Percentiles rank a stretch among this genome's conserved stretches.
Evolutionary conservation across 768 basidiomycete genomes (phyloP).

Genomic region (Gelatoporia subvermispora): DNA sequence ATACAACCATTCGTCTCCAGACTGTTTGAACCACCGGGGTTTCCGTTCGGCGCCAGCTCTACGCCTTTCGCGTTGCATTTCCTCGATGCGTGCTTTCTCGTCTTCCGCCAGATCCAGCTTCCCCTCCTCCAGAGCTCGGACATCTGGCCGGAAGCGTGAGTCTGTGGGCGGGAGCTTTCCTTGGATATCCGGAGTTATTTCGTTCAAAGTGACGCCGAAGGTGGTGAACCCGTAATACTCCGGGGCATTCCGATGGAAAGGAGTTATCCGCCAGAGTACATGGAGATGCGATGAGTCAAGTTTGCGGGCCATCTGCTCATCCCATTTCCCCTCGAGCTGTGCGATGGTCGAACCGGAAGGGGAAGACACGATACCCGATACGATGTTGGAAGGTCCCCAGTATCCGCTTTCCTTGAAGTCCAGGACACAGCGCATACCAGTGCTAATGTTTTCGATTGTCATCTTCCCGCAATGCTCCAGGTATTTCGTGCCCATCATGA

Average conservation of each 20-base stretch:
- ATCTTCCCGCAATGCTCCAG: constrained; percentile 82
- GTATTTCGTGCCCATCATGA: constrained; percentile 89
- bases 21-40: constrained; percentile 75
- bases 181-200: constrained; percentile 62
- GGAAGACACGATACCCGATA: constrained; percentile 57
- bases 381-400: constrained; percentile 73
- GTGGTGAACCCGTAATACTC: constrained; percentile 82
- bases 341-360: constrained; percentile 49
- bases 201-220: constrained; percentile 77
- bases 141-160: constrained; percentile 77
- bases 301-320: constrained; percentile 70
- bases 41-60: constrained; percentile 49
- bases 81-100: constrained; percentile 71
- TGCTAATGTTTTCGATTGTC: constrained; percentile 61
- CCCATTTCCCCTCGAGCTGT: constrained; percentile 86
- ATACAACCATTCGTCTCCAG: constrained; percentile 71
- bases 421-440: constrained; percentile 55
- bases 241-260: constrained; percentile 66
- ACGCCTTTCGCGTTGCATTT: constrained; percentile 70
- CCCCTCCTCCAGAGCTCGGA: constrained; percentile 79
- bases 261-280: constrained; percentile 71
- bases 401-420: constrained; percentile 87
- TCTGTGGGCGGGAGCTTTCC: constrained; percentile 73
- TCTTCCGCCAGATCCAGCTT: constrained; percentile 64
- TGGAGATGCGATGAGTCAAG: constrained; percentile 65